Evolutionary conservation across 139 green algal genomes (phyloP).

Genomic region (Micractinium conductrix): DNA sequence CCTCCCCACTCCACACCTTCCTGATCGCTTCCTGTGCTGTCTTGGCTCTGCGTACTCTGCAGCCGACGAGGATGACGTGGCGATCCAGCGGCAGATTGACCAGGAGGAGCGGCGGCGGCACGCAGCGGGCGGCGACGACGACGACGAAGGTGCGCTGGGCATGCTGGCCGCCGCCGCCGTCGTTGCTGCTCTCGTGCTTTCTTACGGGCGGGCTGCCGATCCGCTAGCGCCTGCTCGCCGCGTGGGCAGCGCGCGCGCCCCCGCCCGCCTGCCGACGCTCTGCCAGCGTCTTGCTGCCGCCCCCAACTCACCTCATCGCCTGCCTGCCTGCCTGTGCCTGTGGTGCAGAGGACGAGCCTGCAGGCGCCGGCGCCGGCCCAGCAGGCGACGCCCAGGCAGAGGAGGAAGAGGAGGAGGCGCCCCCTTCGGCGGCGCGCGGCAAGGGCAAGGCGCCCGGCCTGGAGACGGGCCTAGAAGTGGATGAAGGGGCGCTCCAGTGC

Average conservation of each 20-base stretch:
- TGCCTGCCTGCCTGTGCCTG: not conserved
- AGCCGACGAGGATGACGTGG: constrained; percentile 80
- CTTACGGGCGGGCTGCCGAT: too few species aligned
- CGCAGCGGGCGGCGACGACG: constrained; percentile 28
- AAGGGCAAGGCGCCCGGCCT: not conserved
- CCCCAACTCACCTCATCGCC: too few species aligned
- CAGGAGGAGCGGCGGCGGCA: constrained; percentile 25
- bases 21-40: not conserved
- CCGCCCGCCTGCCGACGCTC: too few species aligned
- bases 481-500: constrained; percentile 35
- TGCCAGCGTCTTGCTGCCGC: not conserved
- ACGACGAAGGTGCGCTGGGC: constrained; percentile 30
- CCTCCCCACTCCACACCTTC: not conserved
- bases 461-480: constrained; percentile 2
- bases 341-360: constrained; percentile 29
- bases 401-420: constrained; percentile 1
- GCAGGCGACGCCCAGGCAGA: constrained; percentile 36
- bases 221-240: too few species aligned
- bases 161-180: too few species aligned
- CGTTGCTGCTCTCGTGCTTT: too few species aligned
- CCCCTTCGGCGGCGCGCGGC: not conserved
- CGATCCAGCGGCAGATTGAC: constrained; percentile 52
- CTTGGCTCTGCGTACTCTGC: not conserved
- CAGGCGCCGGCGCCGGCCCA: not conserved
- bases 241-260: too few species aligned